Evolutionary conservation across 169 alveolate genomes (phyloP), one percentile per base, ranked within the genome.

Genomic region (Plasmodium adleri): DNA sequence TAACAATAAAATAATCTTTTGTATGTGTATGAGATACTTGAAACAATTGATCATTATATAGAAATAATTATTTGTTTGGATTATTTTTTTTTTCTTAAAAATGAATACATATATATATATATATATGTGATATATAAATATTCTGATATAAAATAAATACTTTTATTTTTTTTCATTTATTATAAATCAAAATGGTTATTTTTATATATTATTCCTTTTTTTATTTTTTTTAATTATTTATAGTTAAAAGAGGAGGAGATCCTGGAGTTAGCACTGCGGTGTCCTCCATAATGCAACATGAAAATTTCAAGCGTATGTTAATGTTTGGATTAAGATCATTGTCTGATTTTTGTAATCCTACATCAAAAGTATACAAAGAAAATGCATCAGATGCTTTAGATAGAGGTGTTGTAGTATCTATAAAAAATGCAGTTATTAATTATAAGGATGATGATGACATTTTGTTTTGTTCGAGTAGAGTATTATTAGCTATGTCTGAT

Each of bases 211-310:
- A 43, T 22, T 54, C n/a, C 26, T 70, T 56, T 17, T 43, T 17
- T 12, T 49, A 20, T 49, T 72, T 88, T 71, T 88, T 70, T 93
- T 93, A 83, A 63, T 72, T 75, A 39, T 78, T 76, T 71, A 54
- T 94, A 72, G 96, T 96, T 90, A 93, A 94, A 86, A 92, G 97
- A 47, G 93, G 91, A 74, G 95, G 98, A 76, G 98, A 97, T 86
- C 95, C 96, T 73, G 98, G 98, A 56, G 98, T 97, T 49, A 97
- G 97, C 75, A 97, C 97, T 66, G 98, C 98, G 15, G 98, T 97
- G 58, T 92, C 97, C 26, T 96, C 98, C 64, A 95, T 96, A 56
- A 95, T 95, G 56, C 96, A 97, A 70, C 98, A 97, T 90, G 97
- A 97, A 88, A 97, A 96, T 88, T 97, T 97, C 94, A 97, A 97